Conservation (phyloP, 106 monocot genomes). For the Dendrobium catenatum region DNA sequence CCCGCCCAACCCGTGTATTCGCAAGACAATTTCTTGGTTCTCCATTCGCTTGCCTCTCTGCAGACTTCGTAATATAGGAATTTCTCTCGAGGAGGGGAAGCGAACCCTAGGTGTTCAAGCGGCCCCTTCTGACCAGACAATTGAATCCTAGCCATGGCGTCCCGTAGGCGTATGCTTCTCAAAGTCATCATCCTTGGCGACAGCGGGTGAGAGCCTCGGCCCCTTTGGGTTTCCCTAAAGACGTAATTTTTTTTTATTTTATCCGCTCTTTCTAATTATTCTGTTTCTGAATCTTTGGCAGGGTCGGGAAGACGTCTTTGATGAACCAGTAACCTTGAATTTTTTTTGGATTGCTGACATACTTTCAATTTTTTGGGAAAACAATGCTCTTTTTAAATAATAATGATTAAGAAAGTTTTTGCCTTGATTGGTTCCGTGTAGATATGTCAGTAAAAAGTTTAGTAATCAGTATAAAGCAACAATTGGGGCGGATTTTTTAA, state of each 20-base stretch:
- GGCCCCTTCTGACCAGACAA: not conserved
- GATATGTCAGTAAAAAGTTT: slow-evolving; percentile 43
- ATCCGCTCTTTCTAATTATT: not conserved
- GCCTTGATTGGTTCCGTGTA: slow-evolving; percentile 8
- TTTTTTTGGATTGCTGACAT: not conserved
- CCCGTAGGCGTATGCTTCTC: slow-evolving; percentile 51
- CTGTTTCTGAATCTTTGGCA: slow-evolving; percentile 13
- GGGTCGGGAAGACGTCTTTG: slow-evolving; percentile 38
- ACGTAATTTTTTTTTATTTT: not conserved
- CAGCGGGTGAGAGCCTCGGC: slow-evolving; percentile 42
- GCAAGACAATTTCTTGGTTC: not conserved
- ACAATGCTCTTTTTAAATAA: not conserved
- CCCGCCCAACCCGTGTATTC: not conserved
- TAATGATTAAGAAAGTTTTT: not conserved
- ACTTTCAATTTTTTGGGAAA: not conserved
- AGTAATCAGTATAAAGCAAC: slow-evolving; percentile 83
- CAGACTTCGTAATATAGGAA: not conserved
- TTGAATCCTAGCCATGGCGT: slow-evolving; percentile 27
- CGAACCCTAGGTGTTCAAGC: slow-evolving; percentile 6
- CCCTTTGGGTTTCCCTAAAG: not conserved
- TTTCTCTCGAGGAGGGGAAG: not conserved
- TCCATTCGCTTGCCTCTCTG: not conserved
- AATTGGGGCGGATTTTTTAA: slow-evolving; percentile 75
- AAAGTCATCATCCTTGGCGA: slow-evolving; percentile 79
- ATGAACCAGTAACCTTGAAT: slow-evolving; percentile 34